Conservation (phyloP, 805 yeast species). For the Suhomyces emberorum region DNA sequence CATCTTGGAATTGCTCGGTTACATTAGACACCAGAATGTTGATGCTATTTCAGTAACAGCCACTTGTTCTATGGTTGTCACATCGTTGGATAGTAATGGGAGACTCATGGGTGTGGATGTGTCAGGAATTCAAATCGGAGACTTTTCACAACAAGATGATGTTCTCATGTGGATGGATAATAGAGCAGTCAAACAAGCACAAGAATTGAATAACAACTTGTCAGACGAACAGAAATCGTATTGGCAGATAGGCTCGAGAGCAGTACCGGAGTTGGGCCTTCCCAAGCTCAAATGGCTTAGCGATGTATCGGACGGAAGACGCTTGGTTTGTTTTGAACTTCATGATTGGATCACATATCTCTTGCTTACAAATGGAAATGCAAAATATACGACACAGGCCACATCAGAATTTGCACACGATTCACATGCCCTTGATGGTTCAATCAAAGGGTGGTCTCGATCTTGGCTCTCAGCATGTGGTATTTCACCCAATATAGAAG, state of each 20-base stretch:
- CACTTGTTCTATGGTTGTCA: slow-evolving; percentile 58
- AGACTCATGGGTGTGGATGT: not conserved
- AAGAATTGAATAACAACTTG: slow-evolving; percentile 24
- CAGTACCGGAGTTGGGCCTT: slow-evolving; percentile 55
- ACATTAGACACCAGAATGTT: not conserved
- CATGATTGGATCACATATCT: slow-evolving; percentile 45
- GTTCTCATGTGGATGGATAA: slow-evolving; percentile 62
- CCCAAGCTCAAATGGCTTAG: slow-evolving; percentile 47
- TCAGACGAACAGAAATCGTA: slow-evolving; percentile 15
- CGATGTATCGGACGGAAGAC: slow-evolving; percentile 15
- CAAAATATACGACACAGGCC: too few relatives aligned
- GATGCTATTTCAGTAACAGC: slow-evolving; percentile 45
- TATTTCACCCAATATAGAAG: slow-evolving; percentile 16
- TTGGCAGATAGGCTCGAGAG: slow-evolving; percentile 40
- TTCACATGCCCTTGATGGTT: slow-evolving; percentile 50
- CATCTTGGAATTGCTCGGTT: not conserved
- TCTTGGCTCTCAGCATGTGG: slow-evolving; percentile 20
- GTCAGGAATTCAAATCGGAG: not conserved
- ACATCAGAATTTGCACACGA: slow-evolving; percentile 1
- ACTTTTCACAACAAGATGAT: slow-evolving; percentile 24
- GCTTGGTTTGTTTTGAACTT: slow-evolving; percentile 46
- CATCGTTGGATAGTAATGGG: slow-evolving; percentile 10
- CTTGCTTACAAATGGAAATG: slow-evolving; percentile 23
- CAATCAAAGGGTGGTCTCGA: slow-evolving; percentile 51
- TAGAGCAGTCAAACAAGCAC: slow-evolving; percentile 35